Evolutionary conservation across 176 grass and related monocot genomes (phyloP), one percentile per base, ranked within the genome.

Genomic region (Aechmea fasciata): DNA sequence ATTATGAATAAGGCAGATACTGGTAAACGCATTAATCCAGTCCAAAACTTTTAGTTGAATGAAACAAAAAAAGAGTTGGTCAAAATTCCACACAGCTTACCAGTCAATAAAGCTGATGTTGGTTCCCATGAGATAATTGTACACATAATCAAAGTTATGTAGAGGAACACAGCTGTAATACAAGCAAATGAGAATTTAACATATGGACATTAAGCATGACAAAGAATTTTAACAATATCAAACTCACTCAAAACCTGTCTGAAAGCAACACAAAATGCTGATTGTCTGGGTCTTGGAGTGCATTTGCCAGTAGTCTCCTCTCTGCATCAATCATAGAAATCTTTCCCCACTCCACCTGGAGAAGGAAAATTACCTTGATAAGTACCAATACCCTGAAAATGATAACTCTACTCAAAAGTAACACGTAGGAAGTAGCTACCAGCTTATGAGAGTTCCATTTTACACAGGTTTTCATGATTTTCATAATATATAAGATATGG

Each of bases 271-370:
- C 85, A 83, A 96, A 96, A 84, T 79, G 71, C 57, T 96, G 88
- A 81, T 96, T 96, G 81, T 96, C 85, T 29, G 61, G 51, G 49
- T 96, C 92, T 83, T 80, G 78, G 64, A 96, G 70, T 75, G 92
- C 92, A 79, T 96, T 87, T 28, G 88, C 92, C 70, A 96, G 73
- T 57, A 96, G 81, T 61, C 92, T 91, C 85, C 72, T 96, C 78
- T 96, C 92, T 25, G 92, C 92, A 85, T 96, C 92, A 72, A 96
- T 74, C 92, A 96, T 96, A 53, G 92, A 96, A 76, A 96, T 96
- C 79, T 85, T 87, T 69, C 92, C 92, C 92, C 92, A 96, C 11
- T 85, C 83, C 70, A 96, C 92, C 92, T 96, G 29, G 17, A 54
- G 47, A 57, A 52, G n/a, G 2, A 49, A 26, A 62, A 11, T 47